These are phyloP conservation scores for Paraurostyla sp. DNA, from an alignment of 73 alveolate species.

Conservation along the genomic window DNA sequence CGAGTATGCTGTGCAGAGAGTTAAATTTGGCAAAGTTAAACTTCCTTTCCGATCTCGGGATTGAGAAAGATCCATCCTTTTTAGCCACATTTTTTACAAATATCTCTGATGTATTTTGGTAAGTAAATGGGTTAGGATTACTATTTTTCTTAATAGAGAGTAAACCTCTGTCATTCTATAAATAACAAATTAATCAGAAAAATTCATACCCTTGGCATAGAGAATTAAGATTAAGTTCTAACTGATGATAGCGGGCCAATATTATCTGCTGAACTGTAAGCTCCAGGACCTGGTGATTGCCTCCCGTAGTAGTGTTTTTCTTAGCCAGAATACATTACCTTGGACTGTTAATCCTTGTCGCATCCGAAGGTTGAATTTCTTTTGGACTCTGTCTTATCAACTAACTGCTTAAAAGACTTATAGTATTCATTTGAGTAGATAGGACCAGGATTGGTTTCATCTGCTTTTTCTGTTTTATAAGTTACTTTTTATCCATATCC, in stretches of 20 bases:
- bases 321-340: not conserved
- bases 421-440: not conserved
- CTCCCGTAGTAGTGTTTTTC: constrained; percentile 17
- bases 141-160: not conserved
- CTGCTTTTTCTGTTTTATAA: constrained; percentile 2
- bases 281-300: constrained; percentile 43
- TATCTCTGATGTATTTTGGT: constrained; percentile 9
- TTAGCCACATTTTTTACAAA: not conserved
- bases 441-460: constrained; percentile 34
- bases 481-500: constrained; percentile 51
- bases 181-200: too few species aligned
- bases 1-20: constrained; percentile 1
- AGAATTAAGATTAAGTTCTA: constrained; percentile 5
- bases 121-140: constrained; percentile 19
- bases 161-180: constrained; percentile 23
- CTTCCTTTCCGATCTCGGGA: constrained; percentile 36
- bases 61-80: constrained; percentile 30
- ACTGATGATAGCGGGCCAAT: constrained; percentile 13
- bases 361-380: constrained; percentile 38
- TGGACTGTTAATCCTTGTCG: not conserved
- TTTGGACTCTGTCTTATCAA: not conserved
- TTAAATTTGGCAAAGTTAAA: constrained; percentile 41
- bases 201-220: constrained; percentile 25
- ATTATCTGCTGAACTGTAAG: not conserved
- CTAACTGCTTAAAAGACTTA: not conserved